Evolutionary conservation across 202 grass and related monocot genomes (phyloP), one percentile per base, ranked within the genome.

Genomic region (Eragrostis tef): DNA sequence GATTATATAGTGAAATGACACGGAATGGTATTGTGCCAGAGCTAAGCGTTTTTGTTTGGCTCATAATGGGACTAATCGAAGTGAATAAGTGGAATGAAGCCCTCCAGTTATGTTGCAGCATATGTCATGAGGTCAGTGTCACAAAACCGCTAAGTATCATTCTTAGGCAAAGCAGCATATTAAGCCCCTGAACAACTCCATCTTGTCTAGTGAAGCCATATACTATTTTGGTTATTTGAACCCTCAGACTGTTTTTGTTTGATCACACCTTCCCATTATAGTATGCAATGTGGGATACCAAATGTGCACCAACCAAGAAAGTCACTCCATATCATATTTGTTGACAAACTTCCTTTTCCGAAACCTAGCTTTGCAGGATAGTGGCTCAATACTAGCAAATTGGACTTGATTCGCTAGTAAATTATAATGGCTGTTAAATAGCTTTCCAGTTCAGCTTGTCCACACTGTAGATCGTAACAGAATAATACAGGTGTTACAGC

Each of bases 81-180:
- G 78, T 85, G 50, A 78, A 99, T 74, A 93, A 83, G 89, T 99
- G 86, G 82, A 78, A 93, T 81, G 92, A 99, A 83, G 96, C 89
- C 62, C 82, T 99, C 64, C 80, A 94, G 80, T 88, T 99, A 80
- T 85, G 89, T 71, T 95, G 90, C 77, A 77, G 83, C 79, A 82
- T 89, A 81, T 95, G 85, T 73, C 76, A 89, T 60, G 90, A 88
- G 90, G 96, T 99, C 67, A 85, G 89, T 91, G 6, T 71, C 34
- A 15, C 68, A 19, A 56, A 79, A 78, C 54, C 6, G 9, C 49
- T 73, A 80, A 82, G 16, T 60, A 46, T 66, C 24, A 22, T 46
- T 84, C 43, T 67, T 70, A 70, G 31, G 77, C 31, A 54, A n/a
- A 56, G 68, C 11, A 7, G 6, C 20, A 25, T 50, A 54, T 68